These are phyloP conservation scores for Nepenthes alata DNA, from an alignment of 179 eudicot genomes.

Conservation along the genomic window DNA sequence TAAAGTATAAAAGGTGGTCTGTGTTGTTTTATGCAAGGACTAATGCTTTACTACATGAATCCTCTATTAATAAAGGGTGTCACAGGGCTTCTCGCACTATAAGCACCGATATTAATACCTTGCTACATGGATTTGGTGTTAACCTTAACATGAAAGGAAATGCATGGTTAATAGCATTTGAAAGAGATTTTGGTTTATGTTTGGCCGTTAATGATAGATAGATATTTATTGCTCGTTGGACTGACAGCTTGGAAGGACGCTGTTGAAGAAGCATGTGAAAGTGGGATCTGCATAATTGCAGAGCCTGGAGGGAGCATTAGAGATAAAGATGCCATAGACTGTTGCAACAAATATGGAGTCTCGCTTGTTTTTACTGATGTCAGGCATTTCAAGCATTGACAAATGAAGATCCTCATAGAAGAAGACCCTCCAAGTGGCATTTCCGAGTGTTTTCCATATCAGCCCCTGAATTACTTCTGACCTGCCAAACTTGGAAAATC, in stretches of 20 bases:
- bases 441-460: too few species aligned
- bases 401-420: neutral
- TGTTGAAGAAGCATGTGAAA: slow-evolving; percentile 89
- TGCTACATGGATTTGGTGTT: neutral
- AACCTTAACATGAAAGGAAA: too few species aligned
- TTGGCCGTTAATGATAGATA: too few species aligned
- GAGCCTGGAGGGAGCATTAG: slow-evolving; percentile 94
- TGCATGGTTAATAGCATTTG: too few species aligned
- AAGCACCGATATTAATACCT: neutral
- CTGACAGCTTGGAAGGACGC: slow-evolving; percentile 88
- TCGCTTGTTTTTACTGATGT: slow-evolving; percentile 71
- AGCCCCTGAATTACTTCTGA: too few species aligned
- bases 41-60: too few species aligned
- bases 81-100: neutral
- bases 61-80: too few species aligned
- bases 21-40: too few species aligned
- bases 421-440: neutral
- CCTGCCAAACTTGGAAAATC: too few species aligned
- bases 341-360: slow-evolving; percentile 83
- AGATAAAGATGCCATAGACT: slow-evolving; percentile 75
- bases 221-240: neutral
- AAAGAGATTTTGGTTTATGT: too few species aligned
- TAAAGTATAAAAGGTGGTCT: too few species aligned
- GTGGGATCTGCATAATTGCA: slow-evolving; percentile 62
- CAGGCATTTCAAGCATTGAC: slow-evolving; percentile 81